phyloP scores from a whole-genome alignment of 2,329 filamentous ascomycete species.

The Exserohilum turcica region DNA sequence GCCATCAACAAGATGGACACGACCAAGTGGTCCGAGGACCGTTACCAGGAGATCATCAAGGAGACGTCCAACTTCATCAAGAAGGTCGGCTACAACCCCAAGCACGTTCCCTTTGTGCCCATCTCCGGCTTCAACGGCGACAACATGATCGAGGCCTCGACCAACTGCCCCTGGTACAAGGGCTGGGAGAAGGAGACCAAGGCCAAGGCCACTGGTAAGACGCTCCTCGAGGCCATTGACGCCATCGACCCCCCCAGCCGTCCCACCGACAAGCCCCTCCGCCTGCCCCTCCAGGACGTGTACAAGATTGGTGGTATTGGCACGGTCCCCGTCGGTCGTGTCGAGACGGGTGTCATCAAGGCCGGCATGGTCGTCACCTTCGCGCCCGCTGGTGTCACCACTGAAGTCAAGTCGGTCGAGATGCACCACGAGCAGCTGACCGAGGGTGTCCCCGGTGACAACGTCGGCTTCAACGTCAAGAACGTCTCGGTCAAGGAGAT shows the following conservation, averaged over 20 bases:
- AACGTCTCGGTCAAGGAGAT: slow-evolving; percentile 99
- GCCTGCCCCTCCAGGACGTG: slow-evolving; percentile 99
- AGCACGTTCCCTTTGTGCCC: slow-evolving; percentile 96
- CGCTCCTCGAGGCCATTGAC: slow-evolving; percentile 98
- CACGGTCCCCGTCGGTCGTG: slow-evolving; percentile 99
- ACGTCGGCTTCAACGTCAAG: slow-evolving; percentile 99
- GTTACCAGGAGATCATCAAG: slow-evolving; percentile 99
- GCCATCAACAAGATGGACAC: slow-evolving; percentile 99
- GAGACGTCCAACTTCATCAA: slow-evolving; percentile 99
- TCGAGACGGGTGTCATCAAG: slow-evolving; percentile 96
- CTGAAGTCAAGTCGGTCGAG: slow-evolving; percentile 99
- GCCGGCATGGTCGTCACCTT: slow-evolving; percentile 93
- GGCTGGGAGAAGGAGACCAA: slow-evolving; percentile 99
- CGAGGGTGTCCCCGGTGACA: slow-evolving; percentile 98
- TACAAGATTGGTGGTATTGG: slow-evolving; percentile 99
- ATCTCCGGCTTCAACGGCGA: slow-evolving; percentile 99
- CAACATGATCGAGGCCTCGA: slow-evolving; percentile 93
- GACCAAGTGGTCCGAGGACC: slow-evolving; percentile 94
- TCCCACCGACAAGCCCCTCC: slow-evolving; percentile 98
- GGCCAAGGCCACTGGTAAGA: slow-evolving; percentile 89
- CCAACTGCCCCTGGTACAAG: slow-evolving; percentile 99
- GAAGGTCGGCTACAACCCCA: slow-evolving; percentile 99
- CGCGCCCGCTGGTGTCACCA: slow-evolving; percentile 97
- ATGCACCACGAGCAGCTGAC: slow-evolving; percentile 99
- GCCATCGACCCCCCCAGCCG: slow-evolving; percentile 89